Percentiles rank a stretch among this genome's conserved stretches.
Conservation (phyloP, 1,284 basidiomycete genomes). For the Austroboletus olivaceoglutinosus region DNA sequence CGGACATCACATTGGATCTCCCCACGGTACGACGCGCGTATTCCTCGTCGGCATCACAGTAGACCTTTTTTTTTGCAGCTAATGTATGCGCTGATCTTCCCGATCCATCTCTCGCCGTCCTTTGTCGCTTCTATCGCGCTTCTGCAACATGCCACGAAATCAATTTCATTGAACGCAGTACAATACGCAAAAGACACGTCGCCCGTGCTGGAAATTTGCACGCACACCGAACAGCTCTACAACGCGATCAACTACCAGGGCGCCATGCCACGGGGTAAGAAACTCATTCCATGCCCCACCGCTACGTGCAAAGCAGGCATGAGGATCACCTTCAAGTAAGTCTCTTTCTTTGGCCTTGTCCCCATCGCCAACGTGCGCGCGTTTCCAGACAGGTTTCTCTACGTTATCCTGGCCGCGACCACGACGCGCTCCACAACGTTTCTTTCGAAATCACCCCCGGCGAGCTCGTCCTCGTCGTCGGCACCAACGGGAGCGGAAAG, state of each 20-base stretch:
- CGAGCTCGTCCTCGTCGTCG: slow-evolving; percentile 47
- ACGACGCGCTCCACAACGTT: slow-evolving; percentile 34
- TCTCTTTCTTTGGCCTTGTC: background rate
- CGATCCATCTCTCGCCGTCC: slow-evolving; percentile 10
- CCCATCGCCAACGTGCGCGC: background rate
- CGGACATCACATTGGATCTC: slow-evolving; percentile 19
- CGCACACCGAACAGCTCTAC: slow-evolving; percentile 27
- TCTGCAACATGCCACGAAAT: slow-evolving; percentile 17
- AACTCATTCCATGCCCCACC: slow-evolving; percentile 16
- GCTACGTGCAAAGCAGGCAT: slow-evolving; percentile 32
- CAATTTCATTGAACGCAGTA: slow-evolving; percentile 15
- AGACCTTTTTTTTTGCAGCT: too few species aligned
- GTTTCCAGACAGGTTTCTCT: slow-evolving; percentile 40
- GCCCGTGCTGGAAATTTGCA: slow-evolving; percentile 12
- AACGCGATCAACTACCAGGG: slow-evolving; percentile 25
- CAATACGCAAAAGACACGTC: slow-evolving; percentile 1
- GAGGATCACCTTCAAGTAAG: slow-evolving; percentile 39
- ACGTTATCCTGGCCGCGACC: slow-evolving; percentile 32
- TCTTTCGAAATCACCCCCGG: slow-evolving; percentile 44
- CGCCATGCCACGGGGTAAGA: slow-evolving; percentile 16
- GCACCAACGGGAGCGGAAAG: slow-evolving; percentile 51
- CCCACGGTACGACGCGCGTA: slow-evolving; percentile 25
- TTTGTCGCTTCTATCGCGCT: slow-evolving; percentile 24
- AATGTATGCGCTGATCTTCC: slow-evolving; percentile 16
- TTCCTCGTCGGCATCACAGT: too few species aligned